Conservation (phyloP, 1,284 basidiomycete genomes). For the Trichosporon sp. region DNA sequence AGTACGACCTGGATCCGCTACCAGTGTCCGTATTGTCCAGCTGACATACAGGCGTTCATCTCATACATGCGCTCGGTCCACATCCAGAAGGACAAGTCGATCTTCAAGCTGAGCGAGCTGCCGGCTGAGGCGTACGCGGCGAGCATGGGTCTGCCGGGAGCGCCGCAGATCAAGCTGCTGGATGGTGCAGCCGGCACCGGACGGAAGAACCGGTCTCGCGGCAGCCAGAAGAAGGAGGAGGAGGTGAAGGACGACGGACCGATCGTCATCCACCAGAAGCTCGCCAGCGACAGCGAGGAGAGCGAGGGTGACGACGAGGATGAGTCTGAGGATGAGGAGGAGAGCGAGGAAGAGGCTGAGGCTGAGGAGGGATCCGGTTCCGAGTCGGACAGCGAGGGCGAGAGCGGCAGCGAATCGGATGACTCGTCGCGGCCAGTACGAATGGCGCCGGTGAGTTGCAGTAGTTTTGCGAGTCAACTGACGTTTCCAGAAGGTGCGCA, state of each 20-base stretch:
- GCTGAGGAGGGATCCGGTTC: slow-evolving; percentile 26
- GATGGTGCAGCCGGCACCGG: slow-evolving; percentile 39
- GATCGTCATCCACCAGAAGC: slow-evolving; percentile 28
- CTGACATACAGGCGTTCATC: slow-evolving; percentile 75
- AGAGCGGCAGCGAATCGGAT: slow-evolving; percentile 19
- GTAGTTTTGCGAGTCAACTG: background rate
- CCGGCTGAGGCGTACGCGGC: slow-evolving; percentile 84
- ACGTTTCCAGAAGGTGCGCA: slow-evolving; percentile 63
- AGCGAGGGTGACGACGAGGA: slow-evolving; percentile 34
- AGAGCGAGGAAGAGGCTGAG: slow-evolving; percentile 30
- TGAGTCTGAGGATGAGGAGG: slow-evolving; percentile 40
- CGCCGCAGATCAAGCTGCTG: slow-evolving; percentile 90
- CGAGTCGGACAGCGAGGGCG: slow-evolving; percentile 21
- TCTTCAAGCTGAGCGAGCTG: slow-evolving; percentile 83
- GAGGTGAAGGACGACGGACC: slow-evolving; percentile 34
- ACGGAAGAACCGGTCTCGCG: slow-evolving; percentile 44
- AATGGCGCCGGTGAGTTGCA: slow-evolving; percentile 12
- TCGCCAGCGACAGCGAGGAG: slow-evolving; percentile 35
- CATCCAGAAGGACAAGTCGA: slow-evolving; percentile 89
- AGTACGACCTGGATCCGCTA: slow-evolving; percentile 44
- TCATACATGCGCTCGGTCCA: slow-evolving; percentile 93
- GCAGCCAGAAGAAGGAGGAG: slow-evolving; percentile 38
- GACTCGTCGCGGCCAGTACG: background rate
- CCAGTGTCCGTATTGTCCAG: background rate
- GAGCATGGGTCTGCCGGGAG: slow-evolving; percentile 88